Percentiles rank a stretch among this genome's conserved stretches.
Conservation (phyloP, 768 basidiomycete species). For the Coprinopsis strossmayeri region DNA sequence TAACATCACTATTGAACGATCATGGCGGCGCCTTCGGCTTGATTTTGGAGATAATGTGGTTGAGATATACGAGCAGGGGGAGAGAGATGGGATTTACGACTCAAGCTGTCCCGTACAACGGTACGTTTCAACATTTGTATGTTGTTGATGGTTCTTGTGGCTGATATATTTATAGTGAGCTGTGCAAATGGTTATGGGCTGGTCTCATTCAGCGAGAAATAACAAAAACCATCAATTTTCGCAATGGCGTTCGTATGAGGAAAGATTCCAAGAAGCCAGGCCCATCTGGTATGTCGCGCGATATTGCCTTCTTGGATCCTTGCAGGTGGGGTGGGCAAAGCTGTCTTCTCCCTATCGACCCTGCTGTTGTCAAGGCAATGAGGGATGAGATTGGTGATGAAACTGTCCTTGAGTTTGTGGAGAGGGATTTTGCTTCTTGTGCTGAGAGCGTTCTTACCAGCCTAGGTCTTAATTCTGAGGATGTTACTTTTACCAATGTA, state of each 20-base stretch:
- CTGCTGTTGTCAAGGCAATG: conserved; percentile 17
- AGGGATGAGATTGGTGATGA: conserved; percentile 26
- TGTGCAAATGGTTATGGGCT: conserved; percentile 25
- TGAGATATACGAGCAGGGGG: conserved; percentile 16
- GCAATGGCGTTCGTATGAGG: conserved; percentile 21
- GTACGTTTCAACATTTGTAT: conserved; percentile 17
- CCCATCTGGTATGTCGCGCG: conserved; percentile 28
- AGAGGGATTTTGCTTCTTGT: conserved; percentile 18
- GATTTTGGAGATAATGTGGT: conserved; percentile 27
- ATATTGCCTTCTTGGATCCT: conserved; percentile 22
- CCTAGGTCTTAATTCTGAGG: conserved; percentile 9
- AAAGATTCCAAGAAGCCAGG: conserved; percentile 26
- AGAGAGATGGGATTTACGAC: conserved; percentile 18
- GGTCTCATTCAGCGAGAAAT: conserved; percentile 19
- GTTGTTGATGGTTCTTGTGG: neutral
- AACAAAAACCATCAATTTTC: conserved; percentile 13
- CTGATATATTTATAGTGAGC: conserved; percentile 12
- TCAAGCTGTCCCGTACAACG: conserved; percentile 18
- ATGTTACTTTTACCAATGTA: conserved; percentile 19
- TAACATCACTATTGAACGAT: conserved; percentile 28
- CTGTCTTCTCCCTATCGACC: conserved; percentile 20
- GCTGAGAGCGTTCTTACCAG: conserved; percentile 16
- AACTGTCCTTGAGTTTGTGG: conserved; percentile 23
- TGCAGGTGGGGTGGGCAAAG: conserved; percentile 21
- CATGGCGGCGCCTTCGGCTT: conserved; percentile 26